Percentiles rank a stretch among this genome's conserved stretches.
phyloP scores from a whole-genome alignment of 2,329 filamentous ascomycete genomes.

The Fonsecaea monophora region DNA sequence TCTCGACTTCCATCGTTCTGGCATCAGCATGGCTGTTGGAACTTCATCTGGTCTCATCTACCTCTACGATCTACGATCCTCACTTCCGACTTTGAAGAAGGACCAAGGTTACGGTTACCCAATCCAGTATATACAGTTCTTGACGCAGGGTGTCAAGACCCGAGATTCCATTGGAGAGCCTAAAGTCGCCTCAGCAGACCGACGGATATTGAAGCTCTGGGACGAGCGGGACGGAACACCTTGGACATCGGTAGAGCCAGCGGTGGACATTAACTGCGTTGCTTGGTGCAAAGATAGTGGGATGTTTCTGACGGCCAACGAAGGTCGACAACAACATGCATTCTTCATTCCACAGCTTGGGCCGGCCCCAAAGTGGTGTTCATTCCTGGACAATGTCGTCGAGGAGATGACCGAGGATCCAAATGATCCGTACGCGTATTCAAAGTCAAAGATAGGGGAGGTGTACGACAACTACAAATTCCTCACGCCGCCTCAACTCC shows the following conservation, averaged over 20 bases:
- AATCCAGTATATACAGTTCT: constrained; percentile 79
- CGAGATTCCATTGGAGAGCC: constrained; percentile 71
- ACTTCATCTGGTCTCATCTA: constrained; percentile 88
- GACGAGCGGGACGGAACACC: constrained; percentile 80
- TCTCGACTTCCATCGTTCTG: constrained; percentile 82
- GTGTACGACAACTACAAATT: constrained; percentile 99
- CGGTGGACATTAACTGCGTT: constrained; percentile 93
- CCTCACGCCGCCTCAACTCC: constrained; percentile 84
- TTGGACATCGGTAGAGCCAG: constrained; percentile 94
- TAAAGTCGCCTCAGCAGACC: constrained; percentile 90
- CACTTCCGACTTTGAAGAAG: constrained; percentile 83
- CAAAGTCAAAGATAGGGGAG: constrained; percentile 64
- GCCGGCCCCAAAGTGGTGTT: constrained; percentile 92
- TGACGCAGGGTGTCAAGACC: constrained; percentile 69
- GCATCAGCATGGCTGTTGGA: constrained; percentile 83
- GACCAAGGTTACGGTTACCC: constrained; percentile 96
- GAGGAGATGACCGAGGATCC: constrained; percentile 95
- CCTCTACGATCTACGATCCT: constrained; percentile 89
- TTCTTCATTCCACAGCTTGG: constrained; percentile 96
- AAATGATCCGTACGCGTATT: constrained; percentile 65
- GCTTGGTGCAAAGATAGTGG: constrained; percentile 91
- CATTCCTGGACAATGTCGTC: constrained; percentile 95
- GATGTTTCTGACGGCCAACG: constrained; percentile 96
- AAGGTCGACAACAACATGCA: constrained; percentile 91
- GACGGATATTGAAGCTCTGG: constrained; percentile 97